Base-by-base conservation (phyloP, 495 filamentous ascomycete species). In the Polyplosphaeria fusca region DNA sequence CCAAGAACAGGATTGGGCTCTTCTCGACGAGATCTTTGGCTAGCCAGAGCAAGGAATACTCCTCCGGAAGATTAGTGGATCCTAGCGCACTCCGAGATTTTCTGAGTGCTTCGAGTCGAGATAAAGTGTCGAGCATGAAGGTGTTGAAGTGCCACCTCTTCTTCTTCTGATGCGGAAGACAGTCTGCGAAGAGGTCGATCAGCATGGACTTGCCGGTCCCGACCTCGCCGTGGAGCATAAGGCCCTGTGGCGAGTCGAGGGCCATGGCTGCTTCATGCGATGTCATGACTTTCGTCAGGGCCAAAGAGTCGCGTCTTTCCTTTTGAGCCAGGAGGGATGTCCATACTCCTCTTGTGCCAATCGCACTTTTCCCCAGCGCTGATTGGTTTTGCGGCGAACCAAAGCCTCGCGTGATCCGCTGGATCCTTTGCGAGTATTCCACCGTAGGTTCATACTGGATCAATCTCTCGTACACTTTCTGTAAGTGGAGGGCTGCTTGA, bases 181-280 rank as follows among this genome's bases (percentile, higher is more conserved):
- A 82, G 45, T 86, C 82, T 14, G 82, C 82, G 25, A 89, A 79
- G 9, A 88, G 71, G 61, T 88, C 86, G 0, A 86, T 72, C 3
- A 89, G 75, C 79, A 89, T 85, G 7, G 76, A 81, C 66, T 87
- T 88, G 3, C 85, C 84, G 0, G 82, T 86, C 9, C 86, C 85
- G 4, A 89, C 85, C 55, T 86, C 84, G 1, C 86, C 84, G 24
- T 85, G 83, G 2, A 88, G 72, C 41, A 87, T 78, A 9, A 89
- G 68, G 0, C 85, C 85, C 58, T 76, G 77, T 0, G 86, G 86
- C 0, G 80, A 82, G 51, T 84, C 70, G 23, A 86, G 68, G 7
- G 78, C 66, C 23, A 87, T 65, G 11, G 85, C 86, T 3, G 79
- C 77, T 65, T 89, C 79, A 58, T 87, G 74, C 45, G 68, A 76